Evolutionary conservation across 78 protist genomes (phyloP), one percentile per base, ranked within the genome.

Genomic region (Dictyostelium citrinum): DNA sequence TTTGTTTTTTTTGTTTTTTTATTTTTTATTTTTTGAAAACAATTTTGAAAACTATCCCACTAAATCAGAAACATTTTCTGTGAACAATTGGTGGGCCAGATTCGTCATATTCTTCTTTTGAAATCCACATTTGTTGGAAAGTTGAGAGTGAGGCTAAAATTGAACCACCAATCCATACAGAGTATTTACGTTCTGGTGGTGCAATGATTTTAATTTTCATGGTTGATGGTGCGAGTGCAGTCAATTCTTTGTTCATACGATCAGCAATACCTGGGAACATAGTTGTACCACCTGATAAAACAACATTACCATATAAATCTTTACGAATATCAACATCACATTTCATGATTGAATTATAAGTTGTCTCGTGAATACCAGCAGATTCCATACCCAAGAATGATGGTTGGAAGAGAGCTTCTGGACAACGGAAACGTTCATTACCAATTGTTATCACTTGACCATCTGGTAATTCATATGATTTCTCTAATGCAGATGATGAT

Each of bases 121-220:
- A 93, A 88, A 98, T 96, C 98, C 98, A 97, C 97, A 91, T 96
- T 91, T 97, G 97, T 78, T 97, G 97, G 97, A 98, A 98, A 60
- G 98, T 86, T 61, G 96, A 81, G 88, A 98, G 97, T 31, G 97
- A 83, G 55, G 98, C 98, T n/a, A 98, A 90, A 67, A 98, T 96
- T 64, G 99, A 97, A 22, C 99, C 99, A 39, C 99, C 99, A 75
- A 98, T 96, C 99, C 99, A 99, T 84, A 96, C 99, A 27, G 98
- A 93, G 97, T 97, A 98, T 91, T 96, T 96, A 37, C 98, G 91
- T 92, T 98, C 99, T 10, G 97, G 96, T 74, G 84, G 99, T 97
- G 98, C 98, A 27, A 95, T 82, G 72, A 97, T 88, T 95, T 96
- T 97, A 91, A 97, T 81, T 97, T 96, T 95, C 96, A 95, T 92